Evolutionary conservation across 2,329 filamentous ascomycete genomes (phyloP).

Genomic region (Calonectria pseudoreteaudii): DNA sequence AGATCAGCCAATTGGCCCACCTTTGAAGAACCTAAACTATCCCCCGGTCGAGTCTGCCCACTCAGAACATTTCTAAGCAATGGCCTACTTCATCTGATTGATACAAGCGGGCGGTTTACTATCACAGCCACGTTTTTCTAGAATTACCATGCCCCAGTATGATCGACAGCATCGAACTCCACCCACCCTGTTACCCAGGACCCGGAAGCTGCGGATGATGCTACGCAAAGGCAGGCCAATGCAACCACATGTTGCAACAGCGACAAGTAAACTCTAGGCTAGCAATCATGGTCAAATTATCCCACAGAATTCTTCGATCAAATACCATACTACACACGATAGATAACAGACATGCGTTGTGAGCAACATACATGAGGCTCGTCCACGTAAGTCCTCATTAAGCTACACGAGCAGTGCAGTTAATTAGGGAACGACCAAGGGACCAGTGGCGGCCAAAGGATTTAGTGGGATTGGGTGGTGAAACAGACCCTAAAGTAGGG

Average conservation of each 20-base stretch:
- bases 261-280: not conserved
- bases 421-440: not conserved
- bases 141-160: not conserved
- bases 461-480: not conserved
- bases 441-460: not conserved
- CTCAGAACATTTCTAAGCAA: not conserved
- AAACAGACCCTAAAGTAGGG: conserved; percentile 1
- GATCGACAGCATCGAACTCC: too few species aligned
- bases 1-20: not conserved
- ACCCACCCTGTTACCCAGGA: not conserved
- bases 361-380: not conserved
- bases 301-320: not conserved
- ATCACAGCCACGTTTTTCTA: not conserved
- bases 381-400: not conserved
- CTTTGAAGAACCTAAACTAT: not conserved
- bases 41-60: not conserved
- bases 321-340: too few species aligned
- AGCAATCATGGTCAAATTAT: not conserved
- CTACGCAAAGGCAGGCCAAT: not conserved
- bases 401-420: not conserved
- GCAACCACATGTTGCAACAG: not conserved
- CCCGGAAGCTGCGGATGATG: not conserved
- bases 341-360: not conserved
- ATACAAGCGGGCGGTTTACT: not conserved
- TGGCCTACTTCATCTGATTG: not conserved